phyloP scores from a whole-genome alignment of 495 filamentous ascomycete genomes.

The Cairneyella variabilis region DNA sequence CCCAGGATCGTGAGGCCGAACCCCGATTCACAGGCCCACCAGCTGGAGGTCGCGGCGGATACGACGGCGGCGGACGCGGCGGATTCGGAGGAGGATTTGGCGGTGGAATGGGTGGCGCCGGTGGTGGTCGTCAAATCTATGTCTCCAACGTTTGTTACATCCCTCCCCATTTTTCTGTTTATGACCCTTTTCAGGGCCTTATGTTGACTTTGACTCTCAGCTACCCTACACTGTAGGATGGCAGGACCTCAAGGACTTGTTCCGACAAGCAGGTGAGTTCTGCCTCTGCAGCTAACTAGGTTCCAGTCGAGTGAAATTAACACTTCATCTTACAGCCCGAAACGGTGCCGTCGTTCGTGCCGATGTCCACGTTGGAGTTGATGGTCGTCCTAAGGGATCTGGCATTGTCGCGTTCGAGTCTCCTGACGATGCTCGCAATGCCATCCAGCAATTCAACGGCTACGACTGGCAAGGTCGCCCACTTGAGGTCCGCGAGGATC shows the following conservation, averaged over 20 bases:
- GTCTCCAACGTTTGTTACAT: conserved; percentile 89
- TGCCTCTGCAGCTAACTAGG: conserved; percentile 20
- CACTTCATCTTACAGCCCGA: conserved; percentile 33
- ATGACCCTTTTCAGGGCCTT: conserved; percentile 11
- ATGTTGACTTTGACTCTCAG: conserved; percentile 44
- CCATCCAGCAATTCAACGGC: conserved; percentile 95
- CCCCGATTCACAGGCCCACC: conserved; percentile 82
- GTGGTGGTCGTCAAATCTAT: conserved; percentile 84
- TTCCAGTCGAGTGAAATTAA: conserved; percentile 23
- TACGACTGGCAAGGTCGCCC: conserved; percentile 96
- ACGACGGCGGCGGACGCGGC: conserved; percentile 49
- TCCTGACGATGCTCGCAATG: conserved; percentile 89
- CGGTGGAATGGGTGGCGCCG: conserved; percentile 37
- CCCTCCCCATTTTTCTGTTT: conserved; percentile 22
- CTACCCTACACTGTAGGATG: conserved; percentile 97
- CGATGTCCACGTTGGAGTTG: conserved; percentile 88
- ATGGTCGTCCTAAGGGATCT: conserved; percentile 91
- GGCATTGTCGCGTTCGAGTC: conserved; percentile 96
- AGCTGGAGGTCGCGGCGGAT: conserved; percentile 63
- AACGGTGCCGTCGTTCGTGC: conserved; percentile 89
- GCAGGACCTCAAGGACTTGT: conserved; percentile 99
- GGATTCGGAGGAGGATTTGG: conserved; percentile 40
- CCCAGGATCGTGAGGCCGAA: conserved; percentile 89
- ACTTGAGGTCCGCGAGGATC: conserved; percentile 93
- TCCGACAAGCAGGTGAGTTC: conserved; percentile 89